phyloP scores from a whole-genome alignment of 2,329 filamentous ascomycete species.

The Venturia aucupariae region DNA sequence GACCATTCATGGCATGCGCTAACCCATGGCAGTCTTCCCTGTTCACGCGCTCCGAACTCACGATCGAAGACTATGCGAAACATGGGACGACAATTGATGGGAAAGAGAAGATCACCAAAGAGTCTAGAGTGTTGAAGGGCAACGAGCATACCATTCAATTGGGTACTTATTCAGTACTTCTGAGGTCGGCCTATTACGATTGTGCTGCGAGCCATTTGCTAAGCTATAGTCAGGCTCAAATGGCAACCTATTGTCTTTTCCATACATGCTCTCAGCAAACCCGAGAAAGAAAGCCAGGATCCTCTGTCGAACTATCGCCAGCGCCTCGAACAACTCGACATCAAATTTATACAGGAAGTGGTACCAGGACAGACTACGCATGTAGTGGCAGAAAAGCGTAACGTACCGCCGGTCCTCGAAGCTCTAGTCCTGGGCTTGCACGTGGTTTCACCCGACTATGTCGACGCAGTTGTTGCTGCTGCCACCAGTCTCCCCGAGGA shows the following conservation, averaged over 20 bases:
- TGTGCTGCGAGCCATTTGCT: not conserved
- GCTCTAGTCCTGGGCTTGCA: conserved; percentile 72
- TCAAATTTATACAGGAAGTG: conserved; percentile 74
- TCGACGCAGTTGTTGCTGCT: conserved; percentile 60
- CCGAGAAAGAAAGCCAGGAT: conserved; percentile 35
- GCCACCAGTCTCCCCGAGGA: conserved; percentile 32
- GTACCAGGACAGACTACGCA: conserved; percentile 66
- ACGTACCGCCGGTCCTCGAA: conserved; percentile 78
- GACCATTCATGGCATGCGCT: not conserved
- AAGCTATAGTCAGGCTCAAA: conserved; percentile 46
- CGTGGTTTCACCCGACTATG: conserved; percentile 64
- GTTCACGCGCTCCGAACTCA: conserved; percentile 58
- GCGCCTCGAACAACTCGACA: conserved; percentile 72
- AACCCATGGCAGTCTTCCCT: conserved; percentile 44
- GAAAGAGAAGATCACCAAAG: conserved; percentile 52
- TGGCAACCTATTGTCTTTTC: conserved; percentile 78
- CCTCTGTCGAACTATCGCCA: conserved; percentile 53
- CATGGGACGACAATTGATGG: conserved; percentile 74
- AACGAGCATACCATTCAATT: conserved; percentile 59
- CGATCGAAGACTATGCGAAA: conserved; percentile 70
- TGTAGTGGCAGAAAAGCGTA: conserved; percentile 80
- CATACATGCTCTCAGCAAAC: conserved; percentile 64
- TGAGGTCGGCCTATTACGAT: conserved; percentile 38
- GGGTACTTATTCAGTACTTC: conserved; percentile 57
- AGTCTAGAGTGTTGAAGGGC: conserved; percentile 46